Base-by-base conservation (phyloP, 495 filamentous ascomycete species). In the Cryomyces minteri region DNA sequence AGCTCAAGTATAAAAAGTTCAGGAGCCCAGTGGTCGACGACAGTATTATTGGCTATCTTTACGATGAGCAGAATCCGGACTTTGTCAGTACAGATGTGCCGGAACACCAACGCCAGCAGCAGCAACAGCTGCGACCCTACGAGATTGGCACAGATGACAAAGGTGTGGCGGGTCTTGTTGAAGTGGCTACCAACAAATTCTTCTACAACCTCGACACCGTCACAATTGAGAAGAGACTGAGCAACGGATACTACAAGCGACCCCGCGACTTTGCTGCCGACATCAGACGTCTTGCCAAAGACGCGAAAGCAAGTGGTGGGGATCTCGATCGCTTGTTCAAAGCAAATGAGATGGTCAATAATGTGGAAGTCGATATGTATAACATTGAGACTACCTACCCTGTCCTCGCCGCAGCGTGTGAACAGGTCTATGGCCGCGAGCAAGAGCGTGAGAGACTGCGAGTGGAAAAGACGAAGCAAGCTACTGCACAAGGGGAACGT, bases 121-220 rank as follows among this genome's bases (percentile, higher is more conserved):
- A 69, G 37, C 54, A 54, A 30, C 59, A 63, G 4, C 64, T 66
- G 45, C 73, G 86, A 32, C 88, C 86, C 2, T 94, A 70, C 54
- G 85, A 88, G 54, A 70, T 81, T 40, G 73, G 67, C 10, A 70
- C 69, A 45, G 84, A 95, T 51, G 75, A 76, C 44, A 70, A 88
- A 51, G 84, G 82, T n/a, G 70, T 75, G 11, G 67, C 67, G 9
- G 82, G 81, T 4, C 66, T 95, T 25, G 64, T 70, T 12, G 77
- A 93, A 48, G 70, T 68, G 11, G 70, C 69, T 4, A 80, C 78
- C 1, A 75, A 73, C 39, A 92, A 88, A 55, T 87, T 87, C 59
- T 95, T 74, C 55, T 95, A 95, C 65, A 98, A 98, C 52, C 64
- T 96, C 43, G 86, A 96, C 51, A 79, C 83, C n/a, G 79, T 76